Base-by-base conservation (phyloP, 23 red algal genomes). In the Gracilariopsis chorda region DNA sequence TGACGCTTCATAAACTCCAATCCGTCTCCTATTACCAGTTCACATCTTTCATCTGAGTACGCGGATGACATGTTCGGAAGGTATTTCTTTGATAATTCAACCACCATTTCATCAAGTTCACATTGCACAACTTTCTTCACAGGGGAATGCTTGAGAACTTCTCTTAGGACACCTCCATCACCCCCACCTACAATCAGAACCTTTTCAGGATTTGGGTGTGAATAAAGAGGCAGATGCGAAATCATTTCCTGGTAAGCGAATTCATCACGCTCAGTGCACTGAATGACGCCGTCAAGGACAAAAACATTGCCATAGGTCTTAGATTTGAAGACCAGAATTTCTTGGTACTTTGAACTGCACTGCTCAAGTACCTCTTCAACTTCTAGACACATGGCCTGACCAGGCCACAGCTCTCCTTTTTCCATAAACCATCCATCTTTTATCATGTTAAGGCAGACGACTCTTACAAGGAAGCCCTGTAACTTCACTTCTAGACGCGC, bases 211-310 rank as follows among this genome's bases (percentile, higher is more conserved):
- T 88, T 65, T 12, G 88, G 83, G 62, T 98, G 96, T 16, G 82
- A 69, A 48, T 86, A 95, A 19, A 98, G 46, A 2, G 96, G 93
- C 2, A 98, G 62, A 65, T 98, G 92, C 10, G 88, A 73, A 56
- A 98, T 93, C 96, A 98, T 98, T 74, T 98, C 96, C 28, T 98
- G 96, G 68, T 98, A 98, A 10, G 96, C 88, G 76, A 95, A 98
- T 87, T 98, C 96, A 70, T 98, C 96, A 28, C 96, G 82, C 62
- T 95, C 93, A 12, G 96, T 98, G 20, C 92, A 83, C 74, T 98
- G 96, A 73, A 98, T 98, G 7, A 95, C 90, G 27, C 96, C 96
- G 63, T 98, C 96, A 44, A 98, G 93, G 40, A 98, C 93, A 51
- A 98, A 78, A 51, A 98, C 96, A 32, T 81, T 95, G 2, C 96